A percentile compares a stretch with the other conserved stretches of the same genome.
These are phyloP conservation scores for Breviolum minutum DNA, from an alignment of 73 alveolate species.

Conservation along the genomic window DNA sequence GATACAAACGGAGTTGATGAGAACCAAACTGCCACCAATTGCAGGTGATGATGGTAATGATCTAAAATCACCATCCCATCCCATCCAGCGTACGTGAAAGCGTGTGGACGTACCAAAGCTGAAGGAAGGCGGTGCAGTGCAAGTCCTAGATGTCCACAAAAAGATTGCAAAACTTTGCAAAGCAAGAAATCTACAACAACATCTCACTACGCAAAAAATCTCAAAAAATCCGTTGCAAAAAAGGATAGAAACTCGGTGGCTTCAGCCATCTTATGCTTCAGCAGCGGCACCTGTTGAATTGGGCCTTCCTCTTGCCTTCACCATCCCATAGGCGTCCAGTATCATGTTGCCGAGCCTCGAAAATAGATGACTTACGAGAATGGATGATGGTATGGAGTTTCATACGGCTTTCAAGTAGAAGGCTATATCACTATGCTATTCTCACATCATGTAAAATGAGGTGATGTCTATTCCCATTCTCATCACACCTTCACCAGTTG, in stretches of 20 bases:
- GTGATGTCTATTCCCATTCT: background rate
- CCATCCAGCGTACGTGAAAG: conserved; percentile 25
- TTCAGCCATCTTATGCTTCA: too few relatives aligned
- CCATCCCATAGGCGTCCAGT: conserved; percentile 92
- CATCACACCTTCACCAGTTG: too few relatives aligned
- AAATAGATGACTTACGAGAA: too few relatives aligned
- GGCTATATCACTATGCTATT: background rate
- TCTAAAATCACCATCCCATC: background rate
- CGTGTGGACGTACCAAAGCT: conserved; percentile 92
- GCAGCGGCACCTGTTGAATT: conserved; percentile 58
- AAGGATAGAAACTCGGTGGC: too few relatives aligned
- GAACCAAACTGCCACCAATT: background rate
- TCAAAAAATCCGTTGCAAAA: too few relatives aligned
- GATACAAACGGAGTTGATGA: background rate
- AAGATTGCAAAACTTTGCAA: background rate
- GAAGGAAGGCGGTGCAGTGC: conserved; percentile 75
- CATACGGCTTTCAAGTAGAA: background rate
- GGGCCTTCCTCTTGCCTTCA: conserved; percentile 65
- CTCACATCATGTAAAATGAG: background rate
- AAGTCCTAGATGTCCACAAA: background rate
- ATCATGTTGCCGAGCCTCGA: conserved; percentile 56
- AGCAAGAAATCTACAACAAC: too few relatives aligned
- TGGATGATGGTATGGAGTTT: background rate
- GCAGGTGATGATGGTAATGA: too few relatives aligned
- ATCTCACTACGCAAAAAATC: too few relatives aligned